These are phyloP conservation scores for Lepidopterella palustris DNA, from an alignment of 495 filamentous ascomycete species.

Conservation along the genomic window DNA sequence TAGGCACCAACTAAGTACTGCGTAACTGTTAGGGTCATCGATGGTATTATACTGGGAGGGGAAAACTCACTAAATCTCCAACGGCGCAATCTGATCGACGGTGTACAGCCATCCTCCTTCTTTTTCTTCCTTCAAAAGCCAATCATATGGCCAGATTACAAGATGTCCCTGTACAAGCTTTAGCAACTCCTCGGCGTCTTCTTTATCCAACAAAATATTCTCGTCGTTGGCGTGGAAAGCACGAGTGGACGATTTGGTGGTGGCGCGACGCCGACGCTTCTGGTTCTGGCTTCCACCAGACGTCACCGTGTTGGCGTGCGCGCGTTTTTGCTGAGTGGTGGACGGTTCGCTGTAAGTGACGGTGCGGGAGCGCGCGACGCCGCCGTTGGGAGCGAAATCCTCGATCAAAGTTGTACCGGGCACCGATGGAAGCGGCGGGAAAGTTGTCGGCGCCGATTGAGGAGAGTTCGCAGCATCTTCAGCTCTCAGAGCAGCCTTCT, in stretches of 20 bases:
- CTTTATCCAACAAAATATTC: constrained; percentile 50
- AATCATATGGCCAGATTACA: constrained; percentile 90
- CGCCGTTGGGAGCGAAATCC: constrained; percentile 18
- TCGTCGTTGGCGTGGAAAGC: constrained; percentile 68
- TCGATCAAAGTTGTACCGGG: constrained; percentile 1
- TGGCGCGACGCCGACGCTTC: constrained; percentile 61
- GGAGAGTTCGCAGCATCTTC: constrained; percentile 13
- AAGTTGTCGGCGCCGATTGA: not conserved
- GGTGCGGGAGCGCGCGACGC: constrained; percentile 13
- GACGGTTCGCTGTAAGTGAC: constrained; percentile 21
- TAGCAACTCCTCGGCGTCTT: constrained; percentile 73
- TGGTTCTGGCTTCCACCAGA: not conserved
- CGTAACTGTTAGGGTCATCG: not conserved
- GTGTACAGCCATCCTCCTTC: constrained; percentile 96
- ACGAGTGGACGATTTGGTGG: constrained; percentile 66
- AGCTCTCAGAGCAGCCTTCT: constrained; percentile 34
- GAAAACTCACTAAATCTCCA: constrained; percentile 71
- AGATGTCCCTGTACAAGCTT: constrained; percentile 79
- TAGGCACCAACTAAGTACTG: no score
- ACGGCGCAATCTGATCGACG: constrained; percentile 87
- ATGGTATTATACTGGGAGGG: not conserved
- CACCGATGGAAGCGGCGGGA: constrained; percentile 17
- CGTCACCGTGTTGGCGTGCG: constrained; percentile 29
- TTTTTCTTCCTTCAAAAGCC: constrained; percentile 81
- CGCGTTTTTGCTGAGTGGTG: constrained; percentile 4